phyloP scores from a whole-genome alignment of 2,329 filamentous ascomycete genomes.

The Leptographium radiaticola region DNA sequence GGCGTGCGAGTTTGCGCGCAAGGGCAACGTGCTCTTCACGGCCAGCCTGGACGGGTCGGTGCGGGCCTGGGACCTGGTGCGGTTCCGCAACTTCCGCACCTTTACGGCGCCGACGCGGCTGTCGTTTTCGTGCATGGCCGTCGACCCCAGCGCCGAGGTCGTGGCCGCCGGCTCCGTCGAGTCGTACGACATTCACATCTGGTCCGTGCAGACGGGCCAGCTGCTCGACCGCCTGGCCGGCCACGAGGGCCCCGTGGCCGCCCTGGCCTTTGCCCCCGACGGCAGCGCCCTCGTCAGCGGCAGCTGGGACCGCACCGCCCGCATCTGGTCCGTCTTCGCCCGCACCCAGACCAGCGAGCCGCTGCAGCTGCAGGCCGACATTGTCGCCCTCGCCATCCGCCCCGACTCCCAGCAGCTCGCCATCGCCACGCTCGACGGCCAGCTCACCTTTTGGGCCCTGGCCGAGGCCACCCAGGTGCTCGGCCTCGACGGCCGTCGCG shows the following conservation, averaged over 20 bases:
- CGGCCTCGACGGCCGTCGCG: conserved; percentile 77
- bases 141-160: conserved; percentile 95
- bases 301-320: conserved; percentile 91
- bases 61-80: conserved; percentile 87
- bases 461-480: conserved; percentile 76
- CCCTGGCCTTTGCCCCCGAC: conserved; percentile 78
- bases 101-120: conserved; percentile 88
- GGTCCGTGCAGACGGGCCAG: conserved; percentile 96
- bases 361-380: conserved; percentile 80
- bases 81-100: conserved; percentile 93
- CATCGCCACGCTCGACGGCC: conserved; percentile 84
- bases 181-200: conserved; percentile 94
- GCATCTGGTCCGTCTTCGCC: conserved; percentile 91
- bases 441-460: conserved; percentile 89
- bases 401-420: conserved; percentile 87
- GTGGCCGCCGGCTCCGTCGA: conserved; percentile 91
- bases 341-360: conserved; percentile 92
- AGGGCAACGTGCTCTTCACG: conserved; percentile 91
- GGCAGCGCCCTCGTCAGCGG: conserved; percentile 76
- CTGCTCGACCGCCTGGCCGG: conserved; percentile 81
- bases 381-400: conserved; percentile 73
- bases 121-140: conserved; percentile 85
- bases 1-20: conserved; percentile 86
- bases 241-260: conserved; percentile 86
- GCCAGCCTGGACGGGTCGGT: conserved; percentile 89